A percentile compares a stretch with the other conserved stretches of the same genome.
Conservation (phyloP, 2,329 filamentous ascomycete genomes). For the Apiospora aurea region DNA sequence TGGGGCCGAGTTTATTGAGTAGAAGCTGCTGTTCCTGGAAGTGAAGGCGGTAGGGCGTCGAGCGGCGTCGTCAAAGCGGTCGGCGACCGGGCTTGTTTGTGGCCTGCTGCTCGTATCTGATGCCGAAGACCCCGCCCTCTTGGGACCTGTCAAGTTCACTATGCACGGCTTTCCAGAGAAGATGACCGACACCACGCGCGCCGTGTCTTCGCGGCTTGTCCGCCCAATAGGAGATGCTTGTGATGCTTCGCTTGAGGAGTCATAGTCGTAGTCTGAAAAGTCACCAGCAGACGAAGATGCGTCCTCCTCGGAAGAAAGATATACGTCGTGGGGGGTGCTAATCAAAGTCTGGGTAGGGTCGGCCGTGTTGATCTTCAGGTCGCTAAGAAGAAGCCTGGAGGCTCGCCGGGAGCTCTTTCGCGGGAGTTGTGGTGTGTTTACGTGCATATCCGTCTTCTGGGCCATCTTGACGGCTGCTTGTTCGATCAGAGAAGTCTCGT, state of each 20-base stretch:
- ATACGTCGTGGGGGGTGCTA: slow-evolving; percentile 62
- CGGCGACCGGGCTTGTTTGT: slow-evolving; percentile 30
- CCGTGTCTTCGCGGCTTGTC: slow-evolving; percentile 61
- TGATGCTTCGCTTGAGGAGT: slow-evolving; percentile 42
- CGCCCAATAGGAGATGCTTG: slow-evolving; percentile 40
- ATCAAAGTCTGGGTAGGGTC: slow-evolving; percentile 39
- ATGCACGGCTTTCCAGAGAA: slow-evolving; percentile 67
- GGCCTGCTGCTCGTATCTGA: slow-evolving; percentile 38
- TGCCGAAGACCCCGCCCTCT: slow-evolving; percentile 53
- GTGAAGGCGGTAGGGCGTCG: slow-evolving; percentile 33
- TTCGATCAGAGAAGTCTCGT: slow-evolving; percentile 26
- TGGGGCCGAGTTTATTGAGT: background rate
- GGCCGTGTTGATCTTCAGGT: slow-evolving; percentile 45
- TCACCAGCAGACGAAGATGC: slow-evolving; percentile 68
- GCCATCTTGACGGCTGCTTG: slow-evolving; percentile 21
- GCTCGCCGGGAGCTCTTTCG: slow-evolving; percentile 57
- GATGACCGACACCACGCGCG: slow-evolving; percentile 65
- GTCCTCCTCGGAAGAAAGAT: slow-evolving; percentile 72
- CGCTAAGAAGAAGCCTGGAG: slow-evolving; percentile 55
- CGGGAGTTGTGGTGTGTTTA: slow-evolving; percentile 55
- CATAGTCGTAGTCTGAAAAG: slow-evolving; percentile 60
- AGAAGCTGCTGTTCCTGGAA: slow-evolving; percentile 39
- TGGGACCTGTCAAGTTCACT: slow-evolving; percentile 54
- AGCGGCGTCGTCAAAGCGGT: slow-evolving; percentile 26
- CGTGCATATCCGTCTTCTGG: slow-evolving; percentile 6